Percentiles rank a stretch among this genome's conserved stretches.
Evolutionary conservation across 345 rosid species (phyloP).

Genomic region (Rhodomyrtus tomentosa): DNA sequence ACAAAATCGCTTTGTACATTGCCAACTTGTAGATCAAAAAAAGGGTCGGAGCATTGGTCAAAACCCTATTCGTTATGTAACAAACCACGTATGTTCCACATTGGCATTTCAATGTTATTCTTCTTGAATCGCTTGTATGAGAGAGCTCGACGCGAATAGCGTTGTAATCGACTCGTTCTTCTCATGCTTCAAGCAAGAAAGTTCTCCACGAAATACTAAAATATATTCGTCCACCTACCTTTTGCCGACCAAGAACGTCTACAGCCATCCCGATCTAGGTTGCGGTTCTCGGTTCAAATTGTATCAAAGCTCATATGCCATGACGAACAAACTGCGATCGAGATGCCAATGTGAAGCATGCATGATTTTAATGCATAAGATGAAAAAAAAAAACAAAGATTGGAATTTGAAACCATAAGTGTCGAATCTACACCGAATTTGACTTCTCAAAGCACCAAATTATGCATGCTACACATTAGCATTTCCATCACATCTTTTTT

Average conservation of each 20-base stretch:
- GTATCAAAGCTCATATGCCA: neutral
- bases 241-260: neutral
- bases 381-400: neutral
- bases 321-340: neutral
- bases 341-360: neutral
- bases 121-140: neutral
- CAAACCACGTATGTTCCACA: neutral
- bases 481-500: neutral
- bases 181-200: neutral
- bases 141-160: neutral
- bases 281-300: rapidly evolving
- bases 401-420: neutral
- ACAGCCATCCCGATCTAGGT: neutral
- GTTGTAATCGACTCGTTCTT: neutral
- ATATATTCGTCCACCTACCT: neutral
- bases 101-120: neutral
- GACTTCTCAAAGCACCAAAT: neutral
- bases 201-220: neutral
- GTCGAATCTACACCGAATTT: neutral
- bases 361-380: neutral
- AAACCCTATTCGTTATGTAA: neutral
- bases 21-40: neutral
- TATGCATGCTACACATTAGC: neutral
- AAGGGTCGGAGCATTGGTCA: neutral
- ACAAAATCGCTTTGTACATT: neutral